Base-by-base conservation (phyloP, 2,329 filamentous ascomycete species). In the Fusarium pininemorale region DNA sequence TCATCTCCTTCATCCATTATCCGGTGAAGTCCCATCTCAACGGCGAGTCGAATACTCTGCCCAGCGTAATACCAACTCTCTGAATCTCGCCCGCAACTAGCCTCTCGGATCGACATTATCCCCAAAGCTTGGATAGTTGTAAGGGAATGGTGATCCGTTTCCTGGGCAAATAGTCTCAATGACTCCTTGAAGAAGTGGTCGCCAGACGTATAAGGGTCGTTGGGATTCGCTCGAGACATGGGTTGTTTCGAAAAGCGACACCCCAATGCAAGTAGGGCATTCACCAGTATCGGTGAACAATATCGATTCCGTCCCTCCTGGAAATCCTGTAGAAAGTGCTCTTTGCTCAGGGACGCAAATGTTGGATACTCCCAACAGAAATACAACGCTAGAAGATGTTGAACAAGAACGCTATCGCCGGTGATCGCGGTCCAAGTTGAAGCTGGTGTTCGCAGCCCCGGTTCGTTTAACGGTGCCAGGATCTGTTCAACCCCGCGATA, bases 321-420 rank as follows among this genome's bases (percentile, higher is more conserved):
- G 77, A 93, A 93, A 79, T 94, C 92, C 58, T 86, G 86, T 66
- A 92, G 83, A 75, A 94, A 94, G 77, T 92, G 89, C 75, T 93
- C 90, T 78, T 92, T 91, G 77, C 90, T 93, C 50, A 94, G 87
- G 6, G 92, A 90, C 7, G 91, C 90, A 81, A 93, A 94, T 18
- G 92, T 94, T 6, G 92, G 91, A 79, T 94, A 93, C 73, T 92
- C 90, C 89, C 92, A 94, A 83, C 91, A 92, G 74, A 94, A 94
- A 81, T 93, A 94, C 38, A 93, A 83, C 1, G 88, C 86, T 59
- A 93, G 82, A 15, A 93, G 84, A 75, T 91, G 90, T 69, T 90
- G 86, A 3, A 93, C 89, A 37, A 93, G 85, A 18, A 80, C 82
- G 18, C 84, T 76, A 72, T 93, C 90, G 7, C 80, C 78, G 5